Conservation (phyloP, 352 stramenopile species). For the Phytophthora hybrid region DNA sequence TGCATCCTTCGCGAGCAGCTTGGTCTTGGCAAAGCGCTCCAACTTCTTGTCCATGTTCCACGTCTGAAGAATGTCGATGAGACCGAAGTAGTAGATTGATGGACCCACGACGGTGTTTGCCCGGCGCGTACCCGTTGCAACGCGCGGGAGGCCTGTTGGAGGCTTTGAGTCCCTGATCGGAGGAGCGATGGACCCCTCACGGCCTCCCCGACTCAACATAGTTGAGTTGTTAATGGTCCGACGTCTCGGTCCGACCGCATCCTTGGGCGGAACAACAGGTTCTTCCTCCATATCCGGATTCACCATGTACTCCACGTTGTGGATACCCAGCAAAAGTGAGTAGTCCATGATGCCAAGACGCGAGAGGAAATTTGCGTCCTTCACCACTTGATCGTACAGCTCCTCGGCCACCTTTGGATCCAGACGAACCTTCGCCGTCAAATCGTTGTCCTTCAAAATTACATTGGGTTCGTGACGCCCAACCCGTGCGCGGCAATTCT, state of each 20-base stretch:
- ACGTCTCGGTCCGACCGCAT: slow-evolving; percentile 38
- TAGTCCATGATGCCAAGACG: slow-evolving; percentile 93
- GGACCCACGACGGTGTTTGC: slow-evolving; percentile 90
- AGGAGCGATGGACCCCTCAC: slow-evolving; percentile 33
- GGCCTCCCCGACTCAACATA: slow-evolving; percentile 46
- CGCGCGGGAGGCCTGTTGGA: slow-evolving; percentile 50
- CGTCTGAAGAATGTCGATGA: slow-evolving; percentile 91
- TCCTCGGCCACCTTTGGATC: slow-evolving; percentile 80
- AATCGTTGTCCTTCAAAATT: slow-evolving; percentile 90
- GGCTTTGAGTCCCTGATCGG: slow-evolving; percentile 45
- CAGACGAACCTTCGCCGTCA: slow-evolving; percentile 85
- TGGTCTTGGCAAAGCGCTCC: slow-evolving; percentile 89
- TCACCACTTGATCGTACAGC: slow-evolving; percentile 85
- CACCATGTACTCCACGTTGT: slow-evolving; percentile 91
- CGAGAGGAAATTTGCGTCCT: slow-evolving; percentile 89
- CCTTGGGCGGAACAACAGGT: slow-evolving; percentile 35
- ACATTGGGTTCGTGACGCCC: slow-evolving; percentile 88
- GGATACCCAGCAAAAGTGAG: slow-evolving; percentile 88
- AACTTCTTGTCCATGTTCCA: slow-evolving; percentile 93
- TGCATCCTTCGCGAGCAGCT: slow-evolving; percentile 79
- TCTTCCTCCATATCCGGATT: slow-evolving; percentile 79
- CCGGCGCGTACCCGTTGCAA: slow-evolving; percentile 75
- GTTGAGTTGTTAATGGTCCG: slow-evolving; percentile 50
- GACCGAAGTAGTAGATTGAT: slow-evolving; percentile 89
- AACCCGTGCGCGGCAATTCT: slow-evolving; percentile 79